Evolutionary conservation across 345 rosid species (phyloP), one percentile per base, ranked within the genome.

Genomic region (Bruguiera sexangula): DNA sequence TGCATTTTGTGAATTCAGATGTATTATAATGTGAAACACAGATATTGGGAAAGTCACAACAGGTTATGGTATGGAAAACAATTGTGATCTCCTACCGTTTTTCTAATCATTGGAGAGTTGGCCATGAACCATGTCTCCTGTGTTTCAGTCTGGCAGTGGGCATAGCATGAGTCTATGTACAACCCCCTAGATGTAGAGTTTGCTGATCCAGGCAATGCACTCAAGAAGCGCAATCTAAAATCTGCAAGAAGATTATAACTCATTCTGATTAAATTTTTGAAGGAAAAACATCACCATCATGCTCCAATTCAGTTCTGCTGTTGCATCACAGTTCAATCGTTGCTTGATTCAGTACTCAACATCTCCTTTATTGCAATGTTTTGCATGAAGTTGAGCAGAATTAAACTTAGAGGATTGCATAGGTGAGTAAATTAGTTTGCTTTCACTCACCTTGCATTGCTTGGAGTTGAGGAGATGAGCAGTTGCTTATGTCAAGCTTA

Each of bases 61-160:
- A 1, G 60, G 60, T n/a, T 16, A 21, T 8, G 2, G 18, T 6
- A 31, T 20, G 21, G 6, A 22, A 31, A 65, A 22, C 34, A 52
- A 1, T 46, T n/a, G 54, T 34, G 20, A 50, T 39, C 27, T 61
- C 62, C 73, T 84, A 88, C 98, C 69, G 71, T 83, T 34, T 82
- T 80, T 24, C 75, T 78, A 56, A 94, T 75, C 46, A 67, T 63
- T 2, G 98, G 95, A 63, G 98, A 91, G 71, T 86, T 84, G 24
- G 74, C 66, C 84, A 84, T 80, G 54, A 82, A 81, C 98, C 98
- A 94, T 7, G 89, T 82, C 68, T 73, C 95, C 68, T 94, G 98
- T 70, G 75, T 82, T 80, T 83, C 97, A 10, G 89, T 85, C 83
- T 94, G 98, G 80, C 98, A 94, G 46, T 94, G 97, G 62, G 88